A percentile compares a stretch with the other conserved stretches of the same genome.
Conservation (phyloP, 1,284 basidiomycete species). For the Puccinia novopanici region DNA sequence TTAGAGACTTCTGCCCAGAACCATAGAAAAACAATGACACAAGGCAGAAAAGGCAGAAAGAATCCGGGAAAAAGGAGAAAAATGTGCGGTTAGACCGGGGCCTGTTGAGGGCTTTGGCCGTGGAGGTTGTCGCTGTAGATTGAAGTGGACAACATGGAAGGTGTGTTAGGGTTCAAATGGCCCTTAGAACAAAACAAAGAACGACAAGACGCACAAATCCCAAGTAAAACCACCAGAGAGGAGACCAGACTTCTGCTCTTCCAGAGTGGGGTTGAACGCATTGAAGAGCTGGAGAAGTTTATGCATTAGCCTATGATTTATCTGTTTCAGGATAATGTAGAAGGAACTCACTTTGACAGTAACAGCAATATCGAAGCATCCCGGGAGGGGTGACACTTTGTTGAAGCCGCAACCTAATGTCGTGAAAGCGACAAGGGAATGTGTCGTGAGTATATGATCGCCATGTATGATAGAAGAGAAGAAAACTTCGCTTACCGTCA, state of each 20-base stretch:
- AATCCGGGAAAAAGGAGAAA: too few relatives aligned
- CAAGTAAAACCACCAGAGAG: background rate
- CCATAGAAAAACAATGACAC: too few relatives aligned
- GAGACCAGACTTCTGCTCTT: background rate
- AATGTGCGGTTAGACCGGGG: background rate
- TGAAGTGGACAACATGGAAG: background rate
- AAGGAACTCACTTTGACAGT: constrained; percentile 1
- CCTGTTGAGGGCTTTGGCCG: background rate
- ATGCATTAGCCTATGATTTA: background rate
- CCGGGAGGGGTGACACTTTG: background rate
- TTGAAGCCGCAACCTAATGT: constrained; percentile 8
- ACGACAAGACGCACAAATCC: constrained; percentile 4
- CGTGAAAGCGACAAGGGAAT: background rate
- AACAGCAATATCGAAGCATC: constrained; percentile 1
- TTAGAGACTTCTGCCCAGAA: too few relatives aligned
- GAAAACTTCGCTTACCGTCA: constrained; percentile 18
- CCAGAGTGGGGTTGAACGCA: background rate
- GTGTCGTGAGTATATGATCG: background rate
- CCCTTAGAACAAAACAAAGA: too few relatives aligned
- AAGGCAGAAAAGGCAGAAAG: too few relatives aligned
- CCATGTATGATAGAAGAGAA: background rate
- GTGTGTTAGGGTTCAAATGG: too few relatives aligned
- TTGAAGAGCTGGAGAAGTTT: background rate
- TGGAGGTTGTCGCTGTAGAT: constrained; percentile 3
- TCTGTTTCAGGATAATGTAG: background rate